Percentiles rank a stretch among this genome's conserved stretches.
These are phyloP conservation scores for Pilasporangium apinafurcum DNA, from an alignment of 352 stramenopile species.

Conservation along the genomic window DNA sequence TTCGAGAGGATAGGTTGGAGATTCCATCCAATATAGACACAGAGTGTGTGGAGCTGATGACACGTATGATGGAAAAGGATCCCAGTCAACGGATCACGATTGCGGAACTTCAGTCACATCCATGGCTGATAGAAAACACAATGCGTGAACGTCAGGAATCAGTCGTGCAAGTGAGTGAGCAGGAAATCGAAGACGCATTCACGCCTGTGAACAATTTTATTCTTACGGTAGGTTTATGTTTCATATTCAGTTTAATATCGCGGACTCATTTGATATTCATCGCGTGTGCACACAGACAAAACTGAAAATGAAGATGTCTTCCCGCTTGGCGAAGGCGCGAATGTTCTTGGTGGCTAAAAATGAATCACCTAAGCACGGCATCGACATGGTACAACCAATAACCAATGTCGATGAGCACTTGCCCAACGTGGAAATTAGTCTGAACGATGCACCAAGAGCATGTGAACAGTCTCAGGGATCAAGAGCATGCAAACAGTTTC, in stretches of 20 bases:
- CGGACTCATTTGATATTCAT: too few species aligned
- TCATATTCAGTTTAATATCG: too few species aligned
- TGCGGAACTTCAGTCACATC: slow-evolving; percentile 38
- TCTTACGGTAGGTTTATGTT: slow-evolving; percentile 44
- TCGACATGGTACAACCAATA: too few species aligned
- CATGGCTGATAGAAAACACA: slow-evolving; percentile 26
- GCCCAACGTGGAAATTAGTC: too few species aligned
- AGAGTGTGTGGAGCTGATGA: slow-evolving; percentile 37
- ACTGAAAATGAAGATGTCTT: slow-evolving; percentile 72
- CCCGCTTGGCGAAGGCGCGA: slow-evolving; percentile 29
- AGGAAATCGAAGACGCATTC: slow-evolving; percentile 72
- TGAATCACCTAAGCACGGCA: too few species aligned
- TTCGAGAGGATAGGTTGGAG: slow-evolving; percentile 48
- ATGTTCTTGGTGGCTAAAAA: slow-evolving; percentile 14
- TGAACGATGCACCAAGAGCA: too few species aligned
- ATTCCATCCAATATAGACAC: slow-evolving; percentile 26
- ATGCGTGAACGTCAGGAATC: not conserved
- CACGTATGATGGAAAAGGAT: slow-evolving; percentile 52
- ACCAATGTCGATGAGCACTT: too few species aligned
- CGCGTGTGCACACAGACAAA: too few species aligned
- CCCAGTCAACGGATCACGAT: slow-evolving; percentile 43
- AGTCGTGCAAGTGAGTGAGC: slow-evolving; percentile 37
- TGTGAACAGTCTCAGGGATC: too few species aligned
- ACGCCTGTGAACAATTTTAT: slow-evolving; percentile 81
- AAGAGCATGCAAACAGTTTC: too few species aligned